Evolutionary conservation across 73 alveolate species (phyloP).

Genomic region (Tetrahymena malaccensis): DNA sequence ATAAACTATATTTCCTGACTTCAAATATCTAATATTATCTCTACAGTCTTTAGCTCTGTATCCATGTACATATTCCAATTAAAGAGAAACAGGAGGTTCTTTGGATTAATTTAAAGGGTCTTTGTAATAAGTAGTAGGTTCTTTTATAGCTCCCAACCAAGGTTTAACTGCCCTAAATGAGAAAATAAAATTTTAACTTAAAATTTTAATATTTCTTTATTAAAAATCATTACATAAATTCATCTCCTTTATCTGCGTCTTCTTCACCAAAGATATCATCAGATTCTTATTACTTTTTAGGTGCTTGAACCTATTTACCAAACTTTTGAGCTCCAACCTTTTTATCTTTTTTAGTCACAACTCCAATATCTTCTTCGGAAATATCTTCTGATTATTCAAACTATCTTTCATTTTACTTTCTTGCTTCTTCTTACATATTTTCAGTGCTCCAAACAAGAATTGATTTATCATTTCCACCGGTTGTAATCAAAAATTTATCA

Average conservation of each 20-base stretch:
- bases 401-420: not conserved
- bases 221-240: conserved; percentile 30
- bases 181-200: not conserved
- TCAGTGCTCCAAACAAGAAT: conserved; percentile 94
- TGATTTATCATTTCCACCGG: conserved; percentile 95
- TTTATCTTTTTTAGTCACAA: conserved; percentile 19
- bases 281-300: conserved; percentile 34
- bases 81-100: conserved; percentile 74
- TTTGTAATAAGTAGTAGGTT: conserved; percentile 63
- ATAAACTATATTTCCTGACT: conserved; percentile 72
- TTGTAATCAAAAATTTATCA: conserved; percentile 77
- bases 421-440: not conserved
- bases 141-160: conserved; percentile 83
- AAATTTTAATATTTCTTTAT: not conserved
- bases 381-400: not conserved
- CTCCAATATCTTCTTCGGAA: not conserved
- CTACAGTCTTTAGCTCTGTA: conserved; percentile 93
- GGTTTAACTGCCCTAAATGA: conserved; percentile 51
- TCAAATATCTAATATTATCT: conserved; percentile 73
- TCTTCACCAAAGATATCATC: conserved; percentile 49
- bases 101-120: conserved; percentile 67
- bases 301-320: conserved; percentile 46
- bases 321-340: conserved; percentile 33
- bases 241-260: conserved; percentile 79
- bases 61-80: conserved; percentile 89